phyloP scores from a whole-genome alignment of 345 rosid genomes.

The Conringia planisiliqua region DNA sequence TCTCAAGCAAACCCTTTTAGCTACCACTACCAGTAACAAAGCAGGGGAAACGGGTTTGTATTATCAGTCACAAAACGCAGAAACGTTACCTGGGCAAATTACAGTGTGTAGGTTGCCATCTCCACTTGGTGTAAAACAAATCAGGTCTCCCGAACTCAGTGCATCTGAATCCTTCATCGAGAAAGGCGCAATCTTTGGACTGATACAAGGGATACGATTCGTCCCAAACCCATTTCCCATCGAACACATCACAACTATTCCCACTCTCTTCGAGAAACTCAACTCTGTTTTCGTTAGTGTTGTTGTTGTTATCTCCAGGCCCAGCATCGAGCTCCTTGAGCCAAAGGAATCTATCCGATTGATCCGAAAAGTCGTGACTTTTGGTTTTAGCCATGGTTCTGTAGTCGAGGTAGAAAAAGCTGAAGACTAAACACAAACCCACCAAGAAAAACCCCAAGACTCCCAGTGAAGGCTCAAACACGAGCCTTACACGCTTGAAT shows the following conservation, averaged over 20 bases:
- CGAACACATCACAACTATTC: conserved; percentile 64
- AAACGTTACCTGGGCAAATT: conserved; percentile 70
- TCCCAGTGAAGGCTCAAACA: conserved; percentile 64
- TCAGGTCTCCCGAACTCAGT: conserved; percentile 88
- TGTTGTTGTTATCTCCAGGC: conserved; percentile 18
- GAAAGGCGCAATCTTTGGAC: conserved; percentile 72
- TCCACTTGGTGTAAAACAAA: conserved; percentile 80
- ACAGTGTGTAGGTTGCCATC: conserved; percentile 91
- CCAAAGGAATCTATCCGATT: conserved; percentile 61
- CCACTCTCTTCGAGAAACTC: conserved; percentile 63
- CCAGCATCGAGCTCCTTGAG: conserved; percentile 42
- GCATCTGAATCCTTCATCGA: conserved; percentile 87
- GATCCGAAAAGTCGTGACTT: conserved; percentile 48
- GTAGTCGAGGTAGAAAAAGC: conserved; percentile 74
- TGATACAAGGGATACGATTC: conserved; percentile 81
- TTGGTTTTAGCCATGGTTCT: conserved; percentile 37
- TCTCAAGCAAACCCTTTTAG: background rate
- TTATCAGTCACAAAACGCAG: background rate
- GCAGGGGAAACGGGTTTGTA: background rate
- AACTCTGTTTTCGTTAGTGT: conserved; percentile 29
- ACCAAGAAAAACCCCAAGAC: conserved; percentile 65
- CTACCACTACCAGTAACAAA: background rate
- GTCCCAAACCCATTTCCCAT: conserved; percentile 98
- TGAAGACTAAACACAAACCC: conserved; percentile 50
- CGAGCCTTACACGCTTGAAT: conserved; percentile 58